Evolutionary conservation across 257 asterid genomes (phyloP), one percentile per base, ranked within the genome.

Genomic region (Cinchona pubescens): DNA sequence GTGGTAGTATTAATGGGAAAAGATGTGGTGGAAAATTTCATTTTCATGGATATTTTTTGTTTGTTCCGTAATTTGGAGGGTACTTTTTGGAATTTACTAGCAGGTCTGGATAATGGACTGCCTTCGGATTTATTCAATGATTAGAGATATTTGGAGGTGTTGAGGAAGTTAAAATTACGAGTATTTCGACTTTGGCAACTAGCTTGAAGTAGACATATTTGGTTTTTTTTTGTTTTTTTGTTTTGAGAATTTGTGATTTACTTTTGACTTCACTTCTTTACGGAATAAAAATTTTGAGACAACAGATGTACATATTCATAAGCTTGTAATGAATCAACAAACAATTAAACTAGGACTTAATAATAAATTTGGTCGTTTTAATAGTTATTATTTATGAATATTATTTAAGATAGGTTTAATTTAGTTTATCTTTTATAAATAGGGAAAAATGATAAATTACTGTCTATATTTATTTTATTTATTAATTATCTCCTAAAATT

Each of bases 1-100:
- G 38, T 46, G 51, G 60, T 25, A 56, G 19, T 55, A 38, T 12
- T 21, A 21, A 15, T 32, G 65, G 16, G 14, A 60, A n/a, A 14
- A 69, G 42, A 38, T 60, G 79, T 61, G 71, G 60, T 59, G 60
- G 82, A 68, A 69, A 37, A 43, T 60, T 32, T 23, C 14, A 38
- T 61, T 29, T 27, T 9, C 37, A 38, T 30, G 9, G 63, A 30
- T 38, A 7, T 60, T 34, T 48, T 76, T 75, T 19, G 51, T 42
- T 27, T 25, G 65, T 1, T 65, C 10, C 19, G 45, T 38, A 71
- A 32, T n/a, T 73, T 63, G 38, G 37, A 74, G 23, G 42, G 61
- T 49, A 13, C 29, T 49, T 69, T 2, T 29, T 65, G 77, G 66
- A 63, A 27, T 55, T 58, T 69, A 32, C 60, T 73, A 68, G 61